Evolutionary conservation across 2,329 filamentous ascomycete species (phyloP), one percentile per base, ranked within the genome.

Genomic region (Mycosphaerelloides madeirae): DNA sequence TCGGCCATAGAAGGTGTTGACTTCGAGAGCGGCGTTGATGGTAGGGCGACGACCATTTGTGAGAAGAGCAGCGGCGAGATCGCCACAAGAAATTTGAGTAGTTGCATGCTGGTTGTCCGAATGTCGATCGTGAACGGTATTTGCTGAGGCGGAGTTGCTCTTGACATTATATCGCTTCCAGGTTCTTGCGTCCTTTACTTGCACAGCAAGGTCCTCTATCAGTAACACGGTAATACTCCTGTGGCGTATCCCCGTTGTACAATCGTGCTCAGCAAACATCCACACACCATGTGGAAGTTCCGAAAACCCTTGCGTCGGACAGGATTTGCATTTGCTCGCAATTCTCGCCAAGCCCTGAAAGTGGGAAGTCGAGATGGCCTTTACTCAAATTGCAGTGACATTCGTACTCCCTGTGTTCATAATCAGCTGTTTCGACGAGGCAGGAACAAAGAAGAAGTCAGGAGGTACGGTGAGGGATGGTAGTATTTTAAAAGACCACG

Each of bases 241-340:
- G 41, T 36, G 33, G 33, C 16, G 9, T 43, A 19, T 16, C n/a
- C n/a, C 22, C 14, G 31, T 36, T 22, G 31, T 28, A 43, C 41
- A 37, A 13, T 29, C 41, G 31, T 16, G 22, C 18, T 13, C 32
- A 20, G 31, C 39, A 25, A 41, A 16, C 19, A 28, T 20, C 29
- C 18, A 14, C 15, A 9, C 6, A 35, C 31, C 31, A 19, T 35
- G 33, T 35, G 33, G 33, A 40, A 37, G 45, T 22, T 13, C 25
- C 8, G 43, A 36, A 15, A 37, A 20, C 16, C 45, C 40, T 40
- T 40, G 40, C 45, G 29, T 40, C 25, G 29, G 37, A 15, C 22
- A 36, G 14, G 34, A 37, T 37, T 37, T 37, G 34, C 12, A 3
- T 15, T 37, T 22, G 34, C 34, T 37, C 34, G 25, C 3, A 25